Evolutionary conservation across 805 yeast species (phyloP), one percentile per base, ranked within the genome.

Genomic region (Lachancea meyersii): DNA sequence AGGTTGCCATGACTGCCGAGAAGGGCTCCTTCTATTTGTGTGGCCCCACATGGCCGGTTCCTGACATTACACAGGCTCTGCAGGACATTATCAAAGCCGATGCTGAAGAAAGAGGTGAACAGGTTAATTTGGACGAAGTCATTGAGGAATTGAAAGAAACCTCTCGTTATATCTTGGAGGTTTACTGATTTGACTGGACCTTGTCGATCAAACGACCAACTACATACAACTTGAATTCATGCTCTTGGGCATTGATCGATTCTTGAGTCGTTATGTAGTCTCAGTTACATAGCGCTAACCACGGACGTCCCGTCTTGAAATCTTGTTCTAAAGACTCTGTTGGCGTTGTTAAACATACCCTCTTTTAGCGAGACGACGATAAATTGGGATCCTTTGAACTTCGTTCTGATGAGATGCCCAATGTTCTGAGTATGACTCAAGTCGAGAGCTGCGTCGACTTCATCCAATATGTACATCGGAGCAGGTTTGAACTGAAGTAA

Each of bases 1-100:
- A 84, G 37, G 85, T 79, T 33, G 89, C 96, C 39, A 78, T 91
- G 65, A 82, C 80, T 34, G 68, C 71, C 49, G 75, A 88, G 68
- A 70, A 81, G 45, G 97, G 97, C 45, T 81, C 88, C 20, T 91
- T 91, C 77, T 91, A 91, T 70, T 74, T 91, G 62, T 91, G 97
- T 79, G 97, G 97, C 49, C 97, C 97, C 33, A 91, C 97, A 2
- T 91, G 97, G 97, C 97, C 97, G 26, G 97, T 91, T 58, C 96
- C 97, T 9, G 96, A 89, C 63, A 85, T 91, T 55, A 85, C 96
- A 41, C 83, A 82, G 34, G 95, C 96, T 55, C 71, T 91, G 53
- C 83, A 83, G 58, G 95, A 86, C 50, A 83, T 91, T 53, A 73
- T 88, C 40, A 64, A 65, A 19, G 74, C 75, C 35, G 95, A 86